phyloP scores from a whole-genome alignment of 2,329 filamentous ascomycete species.

The Trichoderma endophyticum region DNA sequence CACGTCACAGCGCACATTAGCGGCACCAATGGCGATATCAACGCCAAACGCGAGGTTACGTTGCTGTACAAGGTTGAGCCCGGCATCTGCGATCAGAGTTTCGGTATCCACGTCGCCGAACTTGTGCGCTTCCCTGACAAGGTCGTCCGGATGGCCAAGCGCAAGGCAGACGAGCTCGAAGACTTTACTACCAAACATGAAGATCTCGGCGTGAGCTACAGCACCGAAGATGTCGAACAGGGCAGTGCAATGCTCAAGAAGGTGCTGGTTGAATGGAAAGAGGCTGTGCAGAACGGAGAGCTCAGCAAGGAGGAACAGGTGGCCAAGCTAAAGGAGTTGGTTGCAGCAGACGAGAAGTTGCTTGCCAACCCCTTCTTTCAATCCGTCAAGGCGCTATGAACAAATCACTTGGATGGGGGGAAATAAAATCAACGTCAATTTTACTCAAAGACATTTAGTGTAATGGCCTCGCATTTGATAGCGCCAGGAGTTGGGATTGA shows the following conservation, averaged over 20 bases:
- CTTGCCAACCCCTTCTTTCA: constrained; percentile 68
- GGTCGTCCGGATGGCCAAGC: constrained; percentile 98
- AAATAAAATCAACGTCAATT: background rate
- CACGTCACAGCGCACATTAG: constrained; percentile 95
- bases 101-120: constrained; percentile 97
- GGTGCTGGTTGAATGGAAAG: constrained; percentile 81
- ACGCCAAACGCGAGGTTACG: constrained; percentile 77
- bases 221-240: constrained; percentile 82
- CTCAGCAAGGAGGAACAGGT: constrained; percentile 76
- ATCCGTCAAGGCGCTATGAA: constrained; percentile 54
- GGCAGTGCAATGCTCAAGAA: constrained; percentile 83
- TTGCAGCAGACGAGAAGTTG: constrained; percentile 66
- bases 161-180: constrained; percentile 96
- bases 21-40: constrained; percentile 39
- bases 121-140: constrained; percentile 94
- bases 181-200: constrained; percentile 85
- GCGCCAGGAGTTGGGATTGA: constrained; percentile 9
- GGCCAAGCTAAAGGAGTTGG: constrained; percentile 72
- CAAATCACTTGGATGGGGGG: constrained; percentile 28
- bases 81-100: constrained; percentile 94
- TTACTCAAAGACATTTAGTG: background rate
- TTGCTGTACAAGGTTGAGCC: constrained; percentile 95
- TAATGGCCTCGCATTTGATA: constrained; percentile 1
- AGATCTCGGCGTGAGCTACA: constrained; percentile 58
- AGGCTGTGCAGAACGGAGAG: constrained; percentile 58